Evolutionary conservation across 805 yeast genomes (phyloP), one percentile per base, ranked within the genome.

Genomic region (Maudiozyma saulgeensis): DNA sequence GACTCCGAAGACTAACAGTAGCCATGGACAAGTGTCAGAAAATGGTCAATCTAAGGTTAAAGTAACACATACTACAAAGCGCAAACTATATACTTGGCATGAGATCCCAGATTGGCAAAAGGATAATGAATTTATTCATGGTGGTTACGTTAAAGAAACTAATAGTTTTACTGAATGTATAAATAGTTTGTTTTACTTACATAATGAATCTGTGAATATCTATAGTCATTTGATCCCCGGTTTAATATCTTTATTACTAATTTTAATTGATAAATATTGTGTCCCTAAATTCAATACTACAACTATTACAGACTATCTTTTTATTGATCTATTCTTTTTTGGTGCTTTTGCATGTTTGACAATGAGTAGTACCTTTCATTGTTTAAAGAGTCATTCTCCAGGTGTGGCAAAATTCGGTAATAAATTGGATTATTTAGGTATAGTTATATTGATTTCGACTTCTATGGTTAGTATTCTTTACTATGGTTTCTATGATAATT

Each of bases 361-460:
- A 35, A 68, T 81, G 74, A 80, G 87, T 34, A 80, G 87, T 28
- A 66, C 73, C 2, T 85, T 81, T 63, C 93, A 85, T 58, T 72
- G 80, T 50, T 54, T 83, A 45, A 84, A 82, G 58, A 70, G 81
- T 53, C 91, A 85, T 63, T 82, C 89, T 6, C 69, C 68, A 25
- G 51, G 59, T 21, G 76, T 82, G 3, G 70, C 80, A 19, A 68
- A 65, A 40, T 67, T 78, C 43, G 88, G 89, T 4, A 85, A 85
- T 62, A 82, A 79, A 57, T 71, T 84, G 47, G 93, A 85, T 64
- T 85, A 85, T 57, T 69, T 85, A 49, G 93, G 93, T 0, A 85
- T 85, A 46, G 81, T 84, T 12, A 68, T 82, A 6, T 68, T 85
- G 46, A 82, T 84, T 46, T 75, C 82, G 1, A 72, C 83, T 35